Base-by-base conservation (phyloP, 495 filamentous ascomycete genomes). In the Penicillium coprophilum region DNA sequence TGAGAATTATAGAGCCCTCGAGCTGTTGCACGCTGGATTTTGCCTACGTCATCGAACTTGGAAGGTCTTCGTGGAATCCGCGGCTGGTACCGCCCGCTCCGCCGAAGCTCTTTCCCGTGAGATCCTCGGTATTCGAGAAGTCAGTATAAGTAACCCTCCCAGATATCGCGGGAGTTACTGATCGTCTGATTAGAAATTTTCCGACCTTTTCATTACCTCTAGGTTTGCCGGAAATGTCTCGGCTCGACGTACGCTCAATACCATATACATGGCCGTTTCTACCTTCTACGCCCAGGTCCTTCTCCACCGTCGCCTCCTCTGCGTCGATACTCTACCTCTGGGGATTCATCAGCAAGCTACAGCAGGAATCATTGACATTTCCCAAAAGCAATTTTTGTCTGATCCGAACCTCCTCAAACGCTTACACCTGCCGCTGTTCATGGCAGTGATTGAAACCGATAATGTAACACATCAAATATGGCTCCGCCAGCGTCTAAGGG, bases 241-340 rank as follows among this genome's bases (percentile, higher is more conserved):
- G 4, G 65, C 67, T 23, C 69, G 77, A 23, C 72, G 79, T 19
- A 71, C 75, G 4, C 59, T 77, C 20, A 68, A 73, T 54, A 82
- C 78, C n/a, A 71, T 78, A 24, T 74, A 77, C 31, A 77, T 77
- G 71, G 77, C 72, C 23, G 75, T 77, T 7, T 70, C 66, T 40
- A 72, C 70, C 19, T 79, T 76, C 41, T 76, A 80, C 45, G 71
- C 71, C 3, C 69, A 78, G 43, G 59, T 72, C 3, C 60, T 82
- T 4, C 72, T 77, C 41, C 70, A 77, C 45, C 77, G 74, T 30
- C 69, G 79, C 10, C 60, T 77, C 0, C 66, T 77, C 7, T 64
- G 58, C 21, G 59, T 61, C 7, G 49, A 60, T 15, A 45, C 40
- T 6, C 50, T 62, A 2, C 72, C 71, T 2, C 56, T 65, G 3